phyloP scores from a whole-genome alignment of 1,139 yeast genomes.

The Ogataea hybrid region DNA sequence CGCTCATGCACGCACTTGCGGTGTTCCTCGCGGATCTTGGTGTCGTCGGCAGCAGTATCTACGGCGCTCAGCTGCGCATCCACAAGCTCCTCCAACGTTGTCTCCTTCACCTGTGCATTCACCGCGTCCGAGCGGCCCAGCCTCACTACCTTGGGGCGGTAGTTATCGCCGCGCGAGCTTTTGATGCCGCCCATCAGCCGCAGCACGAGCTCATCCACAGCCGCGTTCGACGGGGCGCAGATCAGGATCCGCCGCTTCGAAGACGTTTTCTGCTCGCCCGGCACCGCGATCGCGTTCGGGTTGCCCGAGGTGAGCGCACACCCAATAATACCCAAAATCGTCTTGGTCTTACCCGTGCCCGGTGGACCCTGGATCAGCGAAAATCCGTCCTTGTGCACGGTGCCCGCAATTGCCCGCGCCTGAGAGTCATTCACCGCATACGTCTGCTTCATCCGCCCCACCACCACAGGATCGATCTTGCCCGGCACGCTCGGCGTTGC shows the following conservation, averaged over 20 bases:
- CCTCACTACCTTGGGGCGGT: constrained; percentile 76
- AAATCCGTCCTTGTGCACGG: constrained; percentile 69
- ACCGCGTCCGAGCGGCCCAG: constrained; percentile 90
- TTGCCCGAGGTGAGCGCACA: constrained; percentile 51
- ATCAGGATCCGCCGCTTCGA: constrained; percentile 55
- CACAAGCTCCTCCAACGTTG: constrained; percentile 84
- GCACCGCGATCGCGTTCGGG: constrained; percentile 36
- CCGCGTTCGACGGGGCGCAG: constrained; percentile 99
- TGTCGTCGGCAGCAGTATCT: constrained; percentile 38
- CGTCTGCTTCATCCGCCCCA: constrained; percentile 39
- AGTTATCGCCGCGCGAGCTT: constrained; percentile 53
- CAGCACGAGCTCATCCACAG: constrained; percentile 93
- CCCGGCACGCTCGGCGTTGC: constrained; percentile 58
- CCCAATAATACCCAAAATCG: constrained; percentile 90
- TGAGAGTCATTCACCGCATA: constrained; percentile 82
- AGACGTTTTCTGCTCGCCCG: constrained; percentile 24
- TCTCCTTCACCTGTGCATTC: constrained; percentile 75
- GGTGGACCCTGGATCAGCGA: constrained; percentile 97
- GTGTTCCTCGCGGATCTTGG: constrained; percentile 49
- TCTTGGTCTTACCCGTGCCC: constrained; percentile 97
- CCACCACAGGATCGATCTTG: constrained; percentile 30
- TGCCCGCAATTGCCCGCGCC: constrained; percentile 81
- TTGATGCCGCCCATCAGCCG: constrained; percentile 76
- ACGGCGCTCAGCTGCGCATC: constrained; percentile 53
- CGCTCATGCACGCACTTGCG: constrained; percentile 51